These are phyloP conservation scores for Phytopythium litorale DNA, from an alignment of 352 stramenopile genomes.

Conservation along the genomic window DNA sequence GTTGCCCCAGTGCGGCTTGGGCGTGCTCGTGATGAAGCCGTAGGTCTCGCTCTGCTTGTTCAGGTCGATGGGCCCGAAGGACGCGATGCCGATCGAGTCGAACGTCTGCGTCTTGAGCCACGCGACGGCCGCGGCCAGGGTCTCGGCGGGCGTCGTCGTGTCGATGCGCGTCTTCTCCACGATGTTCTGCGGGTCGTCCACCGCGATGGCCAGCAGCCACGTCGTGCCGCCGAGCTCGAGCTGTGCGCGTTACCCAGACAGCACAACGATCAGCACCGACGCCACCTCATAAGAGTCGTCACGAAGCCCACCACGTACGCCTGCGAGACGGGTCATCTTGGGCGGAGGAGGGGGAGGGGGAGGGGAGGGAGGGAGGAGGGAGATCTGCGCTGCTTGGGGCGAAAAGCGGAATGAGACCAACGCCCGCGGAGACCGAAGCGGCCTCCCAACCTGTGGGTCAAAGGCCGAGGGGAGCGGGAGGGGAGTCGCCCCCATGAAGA, in stretches of 20 bases:
- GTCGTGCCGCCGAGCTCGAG: slow-evolving; percentile 95
- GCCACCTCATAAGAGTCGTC: too few relatives aligned
- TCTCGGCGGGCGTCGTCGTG: slow-evolving; percentile 86
- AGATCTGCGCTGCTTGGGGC: slow-evolving; percentile 7
- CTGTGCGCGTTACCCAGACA: slow-evolving; percentile 7
- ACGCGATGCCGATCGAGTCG: slow-evolving; percentile 90
- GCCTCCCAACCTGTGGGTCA: too few relatives aligned
- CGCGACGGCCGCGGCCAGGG: slow-evolving; percentile 61
- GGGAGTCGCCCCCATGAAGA: too few relatives aligned
- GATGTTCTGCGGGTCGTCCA: slow-evolving; percentile 87
- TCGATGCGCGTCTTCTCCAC: slow-evolving; percentile 75
- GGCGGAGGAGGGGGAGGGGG: background rate
- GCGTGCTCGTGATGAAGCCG: slow-evolving; percentile 94
- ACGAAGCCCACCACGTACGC: slow-evolving; percentile 1
- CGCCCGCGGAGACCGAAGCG: too few relatives aligned
- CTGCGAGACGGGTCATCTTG: slow-evolving; percentile 32
- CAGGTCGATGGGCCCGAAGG: slow-evolving; percentile 92
- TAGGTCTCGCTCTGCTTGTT: slow-evolving; percentile 80
- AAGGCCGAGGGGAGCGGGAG: too few relatives aligned
- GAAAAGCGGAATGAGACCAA: slow-evolving; percentile 2
- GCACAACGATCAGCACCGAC: background rate
- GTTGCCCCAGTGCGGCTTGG: slow-evolving; percentile 92
- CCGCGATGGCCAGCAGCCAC: slow-evolving; percentile 91
- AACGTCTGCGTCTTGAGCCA: slow-evolving; percentile 86
- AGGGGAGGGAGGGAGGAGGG: background rate